Percentiles rank a stretch among this genome's conserved stretches.
phyloP scores from a whole-genome alignment of 2,329 filamentous ascomycete species.

The Fonsecaea monophora region DNA sequence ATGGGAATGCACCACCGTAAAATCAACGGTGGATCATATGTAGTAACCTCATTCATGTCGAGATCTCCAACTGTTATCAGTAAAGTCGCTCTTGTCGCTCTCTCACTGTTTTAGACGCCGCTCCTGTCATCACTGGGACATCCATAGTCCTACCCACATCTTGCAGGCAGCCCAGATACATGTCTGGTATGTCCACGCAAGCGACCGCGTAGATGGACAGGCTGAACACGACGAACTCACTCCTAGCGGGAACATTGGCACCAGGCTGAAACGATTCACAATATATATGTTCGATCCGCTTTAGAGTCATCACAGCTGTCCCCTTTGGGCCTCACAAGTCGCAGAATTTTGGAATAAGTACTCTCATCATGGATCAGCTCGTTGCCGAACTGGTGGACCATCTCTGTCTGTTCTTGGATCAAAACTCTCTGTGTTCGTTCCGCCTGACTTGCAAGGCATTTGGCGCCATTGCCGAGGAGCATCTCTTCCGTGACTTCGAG shows the following conservation, averaged over 20 bases:
- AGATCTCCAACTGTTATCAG: not conserved
- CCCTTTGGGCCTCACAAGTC: not conserved
- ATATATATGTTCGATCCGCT: conserved; percentile 13
- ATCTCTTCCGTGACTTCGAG: conserved; percentile 35
- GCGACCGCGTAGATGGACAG: conserved; percentile 1
- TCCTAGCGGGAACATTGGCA: not conserved
- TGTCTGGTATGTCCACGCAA: conserved; percentile 11
- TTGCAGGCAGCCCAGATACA: conserved; percentile 7
- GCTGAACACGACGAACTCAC: not conserved
- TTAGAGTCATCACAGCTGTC: not conserved
- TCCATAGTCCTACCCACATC: not conserved
- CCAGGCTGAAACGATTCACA: conserved; percentile 20
- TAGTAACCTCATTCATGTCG: not conserved
- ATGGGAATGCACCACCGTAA: not conserved
- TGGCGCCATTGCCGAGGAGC: conserved; percentile 24
- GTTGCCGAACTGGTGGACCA: conserved; percentile 29
- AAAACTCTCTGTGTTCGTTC: conserved; percentile 25
- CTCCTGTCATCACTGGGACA: not conserved
- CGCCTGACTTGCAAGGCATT: conserved; percentile 32
- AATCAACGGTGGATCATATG: not conserved
- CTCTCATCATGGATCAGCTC: conserved; percentile 29
- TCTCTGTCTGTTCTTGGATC: conserved; percentile 30
- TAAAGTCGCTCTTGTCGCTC: not conserved
- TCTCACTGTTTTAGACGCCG: not conserved
- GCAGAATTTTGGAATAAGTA: not conserved